These are phyloP conservation scores for Boechera stricta DNA, from an alignment of 345 rosid species.

Conservation along the genomic window DNA sequence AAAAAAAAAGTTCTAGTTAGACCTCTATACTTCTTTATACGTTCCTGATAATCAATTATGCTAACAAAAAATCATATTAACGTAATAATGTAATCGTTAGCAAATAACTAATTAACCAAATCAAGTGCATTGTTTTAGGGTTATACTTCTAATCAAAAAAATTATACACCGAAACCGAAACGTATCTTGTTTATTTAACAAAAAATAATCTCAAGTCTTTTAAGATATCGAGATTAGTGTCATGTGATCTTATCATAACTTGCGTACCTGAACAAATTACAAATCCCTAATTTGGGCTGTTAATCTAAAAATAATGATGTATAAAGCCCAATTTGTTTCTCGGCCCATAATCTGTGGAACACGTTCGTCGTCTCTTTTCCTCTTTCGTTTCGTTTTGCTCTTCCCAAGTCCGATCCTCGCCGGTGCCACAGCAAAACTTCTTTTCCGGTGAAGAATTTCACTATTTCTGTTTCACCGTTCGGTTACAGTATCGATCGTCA, in stretches of 20 bases:
- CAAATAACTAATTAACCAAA: too few species aligned
- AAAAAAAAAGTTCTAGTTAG: too few species aligned
- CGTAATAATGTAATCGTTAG: too few species aligned
- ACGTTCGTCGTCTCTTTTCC: not conserved
- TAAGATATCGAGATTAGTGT: not conserved
- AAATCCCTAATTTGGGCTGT: not conserved
- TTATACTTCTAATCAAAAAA: too few species aligned
- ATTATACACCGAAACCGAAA: not conserved
- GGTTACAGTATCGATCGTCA: not conserved
- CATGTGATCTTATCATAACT: not conserved
- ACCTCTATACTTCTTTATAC: too few species aligned
- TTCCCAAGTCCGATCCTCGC: not conserved
- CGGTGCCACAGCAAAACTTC: not conserved
- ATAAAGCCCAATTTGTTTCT: not conserved
- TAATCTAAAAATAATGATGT: not conserved
- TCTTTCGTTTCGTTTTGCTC: not conserved
- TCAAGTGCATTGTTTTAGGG: too few species aligned
- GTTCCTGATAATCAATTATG: too few species aligned
- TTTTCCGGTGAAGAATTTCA: not conserved
- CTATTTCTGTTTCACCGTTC: not conserved
- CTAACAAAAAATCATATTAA: too few species aligned
- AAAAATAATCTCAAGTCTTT: too few species aligned
- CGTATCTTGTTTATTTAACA: too few species aligned
- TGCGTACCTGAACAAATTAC: not conserved
- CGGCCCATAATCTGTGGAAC: conserved; percentile 2